phyloP scores from a whole-genome alignment of 768 basidiomycete genomes.

The Kwoniella newhampshirensis region DNA sequence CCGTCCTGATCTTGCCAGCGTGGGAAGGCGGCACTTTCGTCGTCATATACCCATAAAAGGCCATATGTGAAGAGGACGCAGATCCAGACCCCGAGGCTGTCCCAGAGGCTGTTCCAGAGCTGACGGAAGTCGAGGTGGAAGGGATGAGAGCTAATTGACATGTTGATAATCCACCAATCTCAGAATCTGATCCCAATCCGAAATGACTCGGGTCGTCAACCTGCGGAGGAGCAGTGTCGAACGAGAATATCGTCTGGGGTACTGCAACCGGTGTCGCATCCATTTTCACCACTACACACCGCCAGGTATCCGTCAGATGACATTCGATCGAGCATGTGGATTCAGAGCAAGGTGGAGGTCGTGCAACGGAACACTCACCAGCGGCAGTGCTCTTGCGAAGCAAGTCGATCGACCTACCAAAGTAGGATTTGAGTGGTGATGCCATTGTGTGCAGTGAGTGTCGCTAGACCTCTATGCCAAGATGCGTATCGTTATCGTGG shows the following conservation, averaged over 20 bases:
- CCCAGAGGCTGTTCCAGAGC: background rate
- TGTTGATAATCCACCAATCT: conserved; percentile 68
- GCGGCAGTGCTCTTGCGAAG: conserved; percentile 39
- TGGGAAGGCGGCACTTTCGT: conserved; percentile 67
- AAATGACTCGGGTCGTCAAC: conserved; percentile 60
- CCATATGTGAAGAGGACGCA: conserved; percentile 54
- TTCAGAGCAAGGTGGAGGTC: no score
- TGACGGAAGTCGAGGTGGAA: background rate
- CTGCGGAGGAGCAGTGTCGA: conserved; percentile 21
- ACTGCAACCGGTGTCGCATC: conserved; percentile 29
- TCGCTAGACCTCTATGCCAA: background rate
- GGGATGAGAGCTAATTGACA: conserved; percentile 34
- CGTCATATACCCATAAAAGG: conserved; percentile 73
- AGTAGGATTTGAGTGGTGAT: conserved; percentile 40
- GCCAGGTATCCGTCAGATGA: no score
- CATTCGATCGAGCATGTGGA: no score
- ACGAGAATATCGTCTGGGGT: conserved; percentile 41
- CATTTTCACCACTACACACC: conserved; percentile 37
- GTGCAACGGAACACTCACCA: no score
- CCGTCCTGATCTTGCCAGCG: conserved; percentile 69
- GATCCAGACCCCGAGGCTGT: background rate
- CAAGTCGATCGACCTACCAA: conserved; percentile 42
- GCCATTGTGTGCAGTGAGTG: conserved; percentile 19
- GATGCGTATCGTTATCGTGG: no score
- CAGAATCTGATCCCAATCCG: conserved; percentile 78